Evolutionary conservation across 2,329 filamentous ascomycete species (phyloP).

Genomic region (Aureobasidium sp.): DNA sequence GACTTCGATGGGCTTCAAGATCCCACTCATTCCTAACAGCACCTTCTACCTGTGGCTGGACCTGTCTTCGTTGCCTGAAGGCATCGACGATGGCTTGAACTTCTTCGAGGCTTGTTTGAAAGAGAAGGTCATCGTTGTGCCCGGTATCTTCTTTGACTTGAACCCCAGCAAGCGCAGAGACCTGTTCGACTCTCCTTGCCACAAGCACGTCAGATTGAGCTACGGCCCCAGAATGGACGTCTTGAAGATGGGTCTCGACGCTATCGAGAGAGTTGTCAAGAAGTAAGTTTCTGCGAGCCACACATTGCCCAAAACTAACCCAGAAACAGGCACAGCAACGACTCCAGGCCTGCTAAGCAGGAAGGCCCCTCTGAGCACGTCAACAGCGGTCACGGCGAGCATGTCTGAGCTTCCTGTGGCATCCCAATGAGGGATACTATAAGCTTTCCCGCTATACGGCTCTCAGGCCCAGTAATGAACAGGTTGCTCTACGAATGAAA

Average conservation of each 20-base stretch:
- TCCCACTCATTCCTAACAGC: conserved; percentile 71
- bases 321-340: background rate
- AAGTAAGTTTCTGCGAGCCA: conserved; percentile 39
- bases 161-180: conserved; percentile 86
- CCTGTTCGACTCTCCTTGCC: conserved; percentile 88
- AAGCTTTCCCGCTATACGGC: too few species aligned
- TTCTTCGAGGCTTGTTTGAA: conserved; percentile 92
- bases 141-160: conserved; percentile 95
- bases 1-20: conserved; percentile 75
- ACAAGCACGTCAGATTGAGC: conserved; percentile 77
- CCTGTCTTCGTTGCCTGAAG: conserved; percentile 57
- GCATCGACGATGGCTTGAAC: conserved; percentile 86
- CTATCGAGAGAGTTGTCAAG: conserved; percentile 72
- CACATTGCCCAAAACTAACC: background rate
- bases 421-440: too few species aligned
- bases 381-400: background rate
- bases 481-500: too few species aligned
- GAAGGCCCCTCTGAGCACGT: background rate
- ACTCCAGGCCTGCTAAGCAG: background rate
- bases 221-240: conserved; percentile 78
- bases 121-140: conserved; percentile 94
- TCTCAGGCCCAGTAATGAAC: too few species aligned
- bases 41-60: conserved; percentile 90
- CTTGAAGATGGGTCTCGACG: conserved; percentile 70
- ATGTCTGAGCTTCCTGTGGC: background rate